Evolutionary conservation across 2,329 filamentous ascomycete species (phyloP).

Genomic region (Clonostachys byssicola): DNA sequence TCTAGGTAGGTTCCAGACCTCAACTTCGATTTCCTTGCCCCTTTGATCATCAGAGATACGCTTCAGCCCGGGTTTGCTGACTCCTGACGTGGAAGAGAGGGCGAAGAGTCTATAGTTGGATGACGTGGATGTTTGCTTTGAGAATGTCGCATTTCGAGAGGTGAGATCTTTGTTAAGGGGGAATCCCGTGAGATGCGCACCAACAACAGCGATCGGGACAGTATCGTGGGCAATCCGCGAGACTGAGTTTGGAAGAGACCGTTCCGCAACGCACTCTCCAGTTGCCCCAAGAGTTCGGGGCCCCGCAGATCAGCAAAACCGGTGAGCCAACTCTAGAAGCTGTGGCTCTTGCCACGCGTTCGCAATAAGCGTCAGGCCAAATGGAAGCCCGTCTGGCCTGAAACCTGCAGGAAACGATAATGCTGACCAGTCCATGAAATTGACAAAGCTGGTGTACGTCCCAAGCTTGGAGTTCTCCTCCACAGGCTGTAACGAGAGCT

Average conservation of each 20-base stretch:
- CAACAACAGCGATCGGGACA: conserved; percentile 22
- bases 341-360: conserved; percentile 24
- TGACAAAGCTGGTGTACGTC: conserved; percentile 56
- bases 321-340: conserved; percentile 16
- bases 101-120: conserved; percentile 20
- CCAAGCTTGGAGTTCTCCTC: conserved; percentile 48
- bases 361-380: conserved; percentile 30
- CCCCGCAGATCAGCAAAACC: conserved; percentile 16
- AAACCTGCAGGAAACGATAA: conserved; percentile 47
- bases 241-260: too few relatives aligned
- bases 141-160: conserved; percentile 17
- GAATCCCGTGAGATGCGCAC: conserved; percentile 25
- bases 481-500: conserved; percentile 47
- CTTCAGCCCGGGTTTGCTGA: conserved; percentile 23
- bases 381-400: conserved; percentile 24
- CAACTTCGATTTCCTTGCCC: conserved; percentile 22
- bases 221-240: neutral
- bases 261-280: neutral
- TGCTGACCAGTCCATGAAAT: conserved; percentile 54
- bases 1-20: conserved; percentile 26
- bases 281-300: conserved; percentile 19
- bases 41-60: conserved; percentile 10
- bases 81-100: conserved; percentile 8
- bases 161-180: conserved; percentile 25
- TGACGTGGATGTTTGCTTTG: conserved; percentile 17